phyloP scores from a whole-genome alignment of 306 rosid species.

The Prunus armeniaca region DNA sequence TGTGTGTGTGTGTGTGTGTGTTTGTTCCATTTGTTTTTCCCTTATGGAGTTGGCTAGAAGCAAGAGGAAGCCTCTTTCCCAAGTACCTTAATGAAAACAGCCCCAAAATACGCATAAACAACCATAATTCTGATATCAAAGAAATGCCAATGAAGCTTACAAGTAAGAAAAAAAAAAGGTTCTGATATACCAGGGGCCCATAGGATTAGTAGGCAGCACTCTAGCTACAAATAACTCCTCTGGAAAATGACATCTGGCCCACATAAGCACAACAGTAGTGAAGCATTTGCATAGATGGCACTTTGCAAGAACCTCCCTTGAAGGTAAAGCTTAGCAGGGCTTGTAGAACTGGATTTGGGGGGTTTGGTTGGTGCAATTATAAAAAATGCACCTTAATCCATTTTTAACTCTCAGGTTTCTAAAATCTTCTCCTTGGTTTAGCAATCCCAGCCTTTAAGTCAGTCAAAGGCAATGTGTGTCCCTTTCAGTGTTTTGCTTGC shows the following conservation, averaged over 20 bases:
- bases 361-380: slow-evolving; percentile 23
- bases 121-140: background rate
- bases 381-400: slow-evolving; percentile 6
- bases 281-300: slow-evolving; percentile 4
- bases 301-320: slow-evolving; percentile 22
- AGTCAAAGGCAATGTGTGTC: slow-evolving; percentile 54
- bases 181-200: background rate
- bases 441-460: slow-evolving; percentile 69
- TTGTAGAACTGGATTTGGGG: slow-evolving; percentile 17
- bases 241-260: slow-evolving; percentile 36
- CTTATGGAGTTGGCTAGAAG: background rate
- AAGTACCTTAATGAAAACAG: slow-evolving; percentile 10
- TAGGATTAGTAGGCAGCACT: background rate
- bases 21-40: background rate
- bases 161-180: background rate
- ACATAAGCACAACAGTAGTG: slow-evolving; percentile 11
- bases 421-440: slow-evolving; percentile 23
- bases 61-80: background rate
- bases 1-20: background rate
- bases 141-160: background rate
- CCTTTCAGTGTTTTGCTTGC: slow-evolving; percentile 57
- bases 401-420: slow-evolving; percentile 1
- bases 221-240: background rate
- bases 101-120: background rate
- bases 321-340: slow-evolving; percentile 36